Evolutionary conservation across 2,329 filamentous ascomycete species (phyloP).

Genomic region (Penicillium polonicum): DNA sequence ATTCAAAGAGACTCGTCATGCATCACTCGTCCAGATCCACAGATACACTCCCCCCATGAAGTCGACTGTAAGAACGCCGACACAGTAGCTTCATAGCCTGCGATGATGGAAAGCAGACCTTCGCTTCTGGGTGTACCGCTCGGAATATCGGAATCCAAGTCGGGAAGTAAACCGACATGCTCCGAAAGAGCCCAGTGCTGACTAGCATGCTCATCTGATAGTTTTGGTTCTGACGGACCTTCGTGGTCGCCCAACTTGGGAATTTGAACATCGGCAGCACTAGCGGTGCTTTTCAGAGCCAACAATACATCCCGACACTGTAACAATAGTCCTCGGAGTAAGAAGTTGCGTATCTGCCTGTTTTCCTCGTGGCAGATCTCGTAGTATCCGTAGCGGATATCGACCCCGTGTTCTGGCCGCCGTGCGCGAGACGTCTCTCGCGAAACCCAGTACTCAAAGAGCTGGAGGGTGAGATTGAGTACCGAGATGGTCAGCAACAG

Average conservation of each 20-base stretch:
- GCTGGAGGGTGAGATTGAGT: conserved; percentile 32
- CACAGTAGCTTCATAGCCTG: conserved; percentile 31
- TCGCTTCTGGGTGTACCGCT: conserved; percentile 12
- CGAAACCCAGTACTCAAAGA: conserved; percentile 35
- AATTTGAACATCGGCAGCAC: conserved; percentile 3
- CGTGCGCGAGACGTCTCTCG: conserved; percentile 20
- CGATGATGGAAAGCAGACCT: conserved; percentile 30
- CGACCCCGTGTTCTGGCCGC: conserved; percentile 16
- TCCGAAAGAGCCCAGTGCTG: conserved; percentile 12
- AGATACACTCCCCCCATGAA: conserved; percentile 31
- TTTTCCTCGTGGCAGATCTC: conserved; percentile 31
- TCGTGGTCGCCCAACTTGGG: conserved; percentile 16
- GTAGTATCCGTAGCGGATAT: conserved; percentile 34
- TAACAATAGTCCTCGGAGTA: conserved; percentile 29
- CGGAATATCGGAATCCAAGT: conserved; percentile 10
- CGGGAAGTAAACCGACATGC: conserved; percentile 7
- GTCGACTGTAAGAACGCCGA: conserved; percentile 30
- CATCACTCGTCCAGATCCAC: conserved; percentile 15
- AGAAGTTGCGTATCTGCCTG: conserved; percentile 28
- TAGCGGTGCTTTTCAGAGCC: conserved; percentile 23
- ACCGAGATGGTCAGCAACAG: conserved; percentile 32
- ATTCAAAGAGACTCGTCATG: conserved; percentile 14
- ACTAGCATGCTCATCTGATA: conserved; percentile 4
- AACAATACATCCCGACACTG: conserved; percentile 31
- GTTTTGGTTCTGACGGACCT: conserved; percentile 2